A percentile compares a stretch with the other conserved stretches of the same genome.
Conservation (phyloP, 108 stramenopile species). For the Seminavis robusta region DNA sequence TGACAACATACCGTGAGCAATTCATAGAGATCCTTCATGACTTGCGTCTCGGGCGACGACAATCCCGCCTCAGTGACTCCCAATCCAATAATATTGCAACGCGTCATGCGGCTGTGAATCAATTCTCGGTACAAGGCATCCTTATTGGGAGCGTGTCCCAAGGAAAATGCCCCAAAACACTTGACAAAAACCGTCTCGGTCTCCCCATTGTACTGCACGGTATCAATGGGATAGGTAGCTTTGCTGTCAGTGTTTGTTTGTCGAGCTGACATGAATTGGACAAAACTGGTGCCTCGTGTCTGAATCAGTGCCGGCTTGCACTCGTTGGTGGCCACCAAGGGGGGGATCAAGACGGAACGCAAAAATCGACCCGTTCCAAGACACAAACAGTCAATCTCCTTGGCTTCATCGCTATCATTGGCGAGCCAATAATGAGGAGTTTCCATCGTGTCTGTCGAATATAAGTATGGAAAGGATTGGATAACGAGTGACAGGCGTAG, state of each 20-base stretch:
- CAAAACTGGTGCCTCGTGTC: conserved; percentile 68
- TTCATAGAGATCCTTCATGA: conserved; percentile 68
- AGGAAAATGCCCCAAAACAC: conserved; percentile 59
- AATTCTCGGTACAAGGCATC: conserved; percentile 29
- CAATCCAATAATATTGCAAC: conserved; percentile 58
- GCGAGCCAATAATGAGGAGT: no score
- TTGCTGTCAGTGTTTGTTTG: neutral
- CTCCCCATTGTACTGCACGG: conserved; percentile 46
- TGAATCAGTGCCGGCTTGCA: conserved; percentile 54
- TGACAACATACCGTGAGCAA: conserved; percentile 23
- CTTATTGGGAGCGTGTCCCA: conserved; percentile 51
- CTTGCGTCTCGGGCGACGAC: conserved; percentile 43
- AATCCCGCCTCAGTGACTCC: conserved; percentile 91
- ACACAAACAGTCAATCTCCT: conserved; percentile 49
- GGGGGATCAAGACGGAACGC: conserved; percentile 80
- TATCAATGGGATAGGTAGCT: conserved; percentile 51
- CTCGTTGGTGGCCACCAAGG: conserved; percentile 26
- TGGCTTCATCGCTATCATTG: no score
- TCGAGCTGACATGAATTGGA: conserved; percentile 41
- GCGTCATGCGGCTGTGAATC: no score
- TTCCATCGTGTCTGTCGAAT: no score
- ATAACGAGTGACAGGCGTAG: no score
- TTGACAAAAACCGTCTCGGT: conserved; percentile 38
- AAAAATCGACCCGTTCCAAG: conserved; percentile 87
- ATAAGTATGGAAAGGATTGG: no score